A percentile compares a stretch with the other conserved stretches of the same genome.
Evolutionary conservation across 202 grass and related monocot genomes (phyloP).

Genomic region (Musa balbisiana): DNA sequence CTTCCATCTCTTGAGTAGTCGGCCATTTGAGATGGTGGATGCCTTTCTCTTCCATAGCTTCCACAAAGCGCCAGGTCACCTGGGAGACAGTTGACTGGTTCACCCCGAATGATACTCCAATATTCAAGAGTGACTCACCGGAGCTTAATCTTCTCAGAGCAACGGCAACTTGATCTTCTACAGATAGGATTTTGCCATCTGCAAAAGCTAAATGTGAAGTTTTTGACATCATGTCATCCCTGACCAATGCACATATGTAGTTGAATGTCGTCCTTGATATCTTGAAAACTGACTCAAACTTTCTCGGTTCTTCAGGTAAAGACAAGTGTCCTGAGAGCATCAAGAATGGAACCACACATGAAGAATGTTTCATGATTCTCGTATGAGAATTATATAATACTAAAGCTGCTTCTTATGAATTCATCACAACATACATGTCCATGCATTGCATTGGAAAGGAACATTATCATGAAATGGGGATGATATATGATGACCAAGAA

Average conservation of each 20-base stretch:
- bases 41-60: conserved; percentile 14
- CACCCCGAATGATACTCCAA: conserved; percentile 10
- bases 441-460: no score
- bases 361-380: background rate
- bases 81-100: conserved; percentile 23
- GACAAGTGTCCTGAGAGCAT: background rate
- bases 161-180: conserved; percentile 7
- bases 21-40: conserved; percentile 8
- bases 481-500: no score
- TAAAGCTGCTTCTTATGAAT: no score
- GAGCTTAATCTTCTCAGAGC: conserved; percentile 21
- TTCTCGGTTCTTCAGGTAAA: background rate
- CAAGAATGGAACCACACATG: background rate
- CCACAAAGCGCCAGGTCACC: conserved; percentile 23
- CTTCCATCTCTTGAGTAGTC: background rate
- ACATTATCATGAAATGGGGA: no score
- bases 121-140: conserved; percentile 8
- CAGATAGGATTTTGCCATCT: background rate
- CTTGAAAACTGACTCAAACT: conserved; percentile 3
- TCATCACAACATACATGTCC: no score
- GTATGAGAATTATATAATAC: no score
- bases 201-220: background rate
- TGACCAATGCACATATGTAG: conserved; percentile 8
- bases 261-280: conserved; percentile 2
- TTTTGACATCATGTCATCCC: conserved; percentile 1